These are phyloP conservation scores for Conticribra guillardii DNA, from an alignment of 108 stramenopile genomes.

Conservation along the genomic window DNA sequence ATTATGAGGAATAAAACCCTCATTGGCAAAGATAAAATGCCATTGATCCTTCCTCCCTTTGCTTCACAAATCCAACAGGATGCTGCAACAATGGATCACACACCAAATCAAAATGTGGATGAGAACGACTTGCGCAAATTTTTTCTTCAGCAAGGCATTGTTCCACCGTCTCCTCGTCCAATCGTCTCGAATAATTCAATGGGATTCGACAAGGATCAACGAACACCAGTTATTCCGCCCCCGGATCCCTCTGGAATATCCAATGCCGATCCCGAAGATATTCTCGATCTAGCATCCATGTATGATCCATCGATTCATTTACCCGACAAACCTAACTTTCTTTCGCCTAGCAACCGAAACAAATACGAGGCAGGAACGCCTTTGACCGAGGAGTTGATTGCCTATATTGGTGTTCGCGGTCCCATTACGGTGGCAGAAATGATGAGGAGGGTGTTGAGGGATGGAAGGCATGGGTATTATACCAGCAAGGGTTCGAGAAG, in stretches of 20 bases:
- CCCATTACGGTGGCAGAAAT: conserved; percentile 83
- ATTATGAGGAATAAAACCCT: conserved; percentile 5
- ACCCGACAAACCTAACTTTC: conserved; percentile 51
- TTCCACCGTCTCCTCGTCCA: conserved; percentile 32
- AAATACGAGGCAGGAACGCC: conserved; percentile 83
- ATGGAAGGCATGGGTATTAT: conserved; percentile 83
- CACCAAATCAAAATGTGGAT: conserved; percentile 13
- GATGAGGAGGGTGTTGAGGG: conserved; percentile 76
- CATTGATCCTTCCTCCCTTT: conserved; percentile 18
- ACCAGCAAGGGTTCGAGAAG: conserved; percentile 54
- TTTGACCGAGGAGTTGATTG: conserved; percentile 66
- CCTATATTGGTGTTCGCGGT: conserved; percentile 75
- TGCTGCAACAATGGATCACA: not conserved
- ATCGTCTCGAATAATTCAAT: not conserved
- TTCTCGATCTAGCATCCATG: conserved; percentile 45
- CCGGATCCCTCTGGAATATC: conserved; percentile 46
- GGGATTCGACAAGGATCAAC: not conserved
- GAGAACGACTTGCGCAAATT: conserved; percentile 32
- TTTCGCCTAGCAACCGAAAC: conserved; percentile 13
- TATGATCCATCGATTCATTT: conserved; percentile 51
- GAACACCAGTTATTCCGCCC: not conserved
- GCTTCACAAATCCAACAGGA: not conserved
- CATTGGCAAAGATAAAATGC: conserved; percentile 4
- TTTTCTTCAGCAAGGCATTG: conserved; percentile 31
- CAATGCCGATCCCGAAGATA: conserved; percentile 41